Percentiles rank a stretch among this genome's conserved stretches.
Evolutionary conservation across 2,329 filamentous ascomycete genomes (phyloP).

Genomic region (Phaeosphaeria sp.): DNA sequence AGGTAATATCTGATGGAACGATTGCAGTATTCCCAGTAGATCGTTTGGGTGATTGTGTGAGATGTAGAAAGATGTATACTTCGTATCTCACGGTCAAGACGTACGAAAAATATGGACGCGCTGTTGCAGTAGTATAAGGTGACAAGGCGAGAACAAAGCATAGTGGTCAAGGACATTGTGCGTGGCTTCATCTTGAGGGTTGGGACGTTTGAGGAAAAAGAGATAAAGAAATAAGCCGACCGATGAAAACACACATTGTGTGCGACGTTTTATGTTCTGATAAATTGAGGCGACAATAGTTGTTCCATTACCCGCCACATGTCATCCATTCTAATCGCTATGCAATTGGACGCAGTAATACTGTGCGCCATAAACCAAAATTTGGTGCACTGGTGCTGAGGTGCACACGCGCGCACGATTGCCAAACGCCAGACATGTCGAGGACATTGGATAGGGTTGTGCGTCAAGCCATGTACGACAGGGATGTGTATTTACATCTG

Average conservation of each 20-base stretch:
- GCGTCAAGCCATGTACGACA: background rate
- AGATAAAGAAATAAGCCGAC: background rate
- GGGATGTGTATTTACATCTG: constrained; percentile 3
- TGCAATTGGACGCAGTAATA: background rate
- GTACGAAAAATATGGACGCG: too few species aligned
- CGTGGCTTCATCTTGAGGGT: background rate
- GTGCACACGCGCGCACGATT: background rate
- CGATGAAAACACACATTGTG: background rate
- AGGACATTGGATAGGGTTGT: background rate
- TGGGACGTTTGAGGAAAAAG: background rate
- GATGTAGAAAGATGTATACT: too few species aligned
- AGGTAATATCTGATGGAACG: background rate
- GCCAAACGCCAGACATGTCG: constrained; percentile 5
- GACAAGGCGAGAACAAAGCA: background rate
- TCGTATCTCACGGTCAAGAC: too few species aligned
- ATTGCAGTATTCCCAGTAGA: too few species aligned
- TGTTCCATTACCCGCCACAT: background rate
- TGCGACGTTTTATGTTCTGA: background rate
- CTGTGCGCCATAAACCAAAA: background rate
- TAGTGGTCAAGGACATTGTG: background rate
- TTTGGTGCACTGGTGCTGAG: background rate
- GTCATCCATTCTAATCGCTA: constrained; percentile 4
- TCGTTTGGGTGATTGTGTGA: too few species aligned
- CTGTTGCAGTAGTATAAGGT: background rate
- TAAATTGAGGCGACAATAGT: background rate